A percentile compares a stretch with the other conserved stretches of the same genome.
These are phyloP conservation scores for Apiospora sp. DNA, from an alignment of 2,329 filamentous ascomycete genomes.

Conservation along the genomic window DNA sequence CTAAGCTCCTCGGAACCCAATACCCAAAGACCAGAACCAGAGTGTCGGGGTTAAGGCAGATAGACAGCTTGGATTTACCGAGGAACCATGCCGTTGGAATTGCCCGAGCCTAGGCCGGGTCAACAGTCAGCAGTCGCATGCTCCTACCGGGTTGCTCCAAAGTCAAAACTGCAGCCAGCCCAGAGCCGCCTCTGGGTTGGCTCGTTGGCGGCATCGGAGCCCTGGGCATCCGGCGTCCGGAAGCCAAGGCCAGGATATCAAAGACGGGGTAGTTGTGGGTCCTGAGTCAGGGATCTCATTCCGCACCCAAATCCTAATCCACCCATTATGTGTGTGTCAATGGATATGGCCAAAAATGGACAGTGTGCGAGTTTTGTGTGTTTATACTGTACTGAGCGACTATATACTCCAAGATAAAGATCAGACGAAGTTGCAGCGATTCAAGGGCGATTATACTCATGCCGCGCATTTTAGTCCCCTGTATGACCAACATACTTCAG, in stretches of 20 bases:
- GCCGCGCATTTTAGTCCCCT: background rate
- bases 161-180: background rate
- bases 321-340: background rate
- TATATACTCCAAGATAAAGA: background rate
- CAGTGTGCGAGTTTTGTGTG: background rate
- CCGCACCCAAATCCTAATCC: background rate
- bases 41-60: background rate
- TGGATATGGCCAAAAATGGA: background rate
- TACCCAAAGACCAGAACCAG: background rate
- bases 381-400: background rate
- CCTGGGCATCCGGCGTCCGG: background rate
- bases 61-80: background rate
- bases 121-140: background rate
- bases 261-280: background rate
- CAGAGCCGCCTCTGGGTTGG: background rate
- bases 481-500: conserved; percentile 1
- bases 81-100: background rate
- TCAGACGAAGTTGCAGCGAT: background rate
- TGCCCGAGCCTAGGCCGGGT: background rate
- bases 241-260: background rate
- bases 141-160: background rate
- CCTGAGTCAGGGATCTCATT: background rate
- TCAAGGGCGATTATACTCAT: background rate
- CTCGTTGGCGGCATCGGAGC: background rate
- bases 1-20: background rate